Conservation (phyloP, 257 asterid species). For the Paulownia fortunei region DNA sequence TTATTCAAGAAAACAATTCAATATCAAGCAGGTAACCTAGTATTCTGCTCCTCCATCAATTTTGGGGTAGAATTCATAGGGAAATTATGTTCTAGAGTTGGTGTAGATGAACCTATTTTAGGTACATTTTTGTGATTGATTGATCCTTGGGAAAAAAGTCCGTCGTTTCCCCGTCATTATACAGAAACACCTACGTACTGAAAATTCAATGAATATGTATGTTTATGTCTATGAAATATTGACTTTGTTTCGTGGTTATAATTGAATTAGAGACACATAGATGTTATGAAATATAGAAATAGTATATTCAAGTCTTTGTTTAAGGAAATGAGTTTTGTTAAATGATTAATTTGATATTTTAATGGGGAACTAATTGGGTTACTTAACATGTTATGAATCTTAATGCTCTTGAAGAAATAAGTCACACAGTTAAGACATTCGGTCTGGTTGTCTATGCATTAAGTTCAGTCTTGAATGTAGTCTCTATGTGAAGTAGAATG, state of each 20-base stretch:
- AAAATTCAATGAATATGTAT: background rate
- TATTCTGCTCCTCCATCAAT: background rate
- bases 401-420: background rate
- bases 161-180: background rate
- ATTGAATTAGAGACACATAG: background rate
- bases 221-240: background rate
- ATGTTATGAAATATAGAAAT: background rate
- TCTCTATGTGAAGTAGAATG: constrained; percentile 3
- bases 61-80: background rate
- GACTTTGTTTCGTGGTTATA: background rate
- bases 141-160: background rate
- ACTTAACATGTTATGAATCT: background rate
- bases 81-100: background rate
- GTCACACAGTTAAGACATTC: background rate
- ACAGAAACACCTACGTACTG: background rate
- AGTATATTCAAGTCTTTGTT: background rate
- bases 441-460: background rate
- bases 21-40: constrained; percentile 50
- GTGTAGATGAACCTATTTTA: background rate
- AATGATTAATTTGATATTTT: constrained; percentile 11
- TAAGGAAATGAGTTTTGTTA: background rate
- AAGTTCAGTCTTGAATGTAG: background rate
- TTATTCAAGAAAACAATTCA: constrained; percentile 36
- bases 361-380: background rate
- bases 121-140: background rate